These are phyloP conservation scores for Pichia heedii DNA, from an alignment of 805 yeast species.

Conservation along the genomic window DNA sequence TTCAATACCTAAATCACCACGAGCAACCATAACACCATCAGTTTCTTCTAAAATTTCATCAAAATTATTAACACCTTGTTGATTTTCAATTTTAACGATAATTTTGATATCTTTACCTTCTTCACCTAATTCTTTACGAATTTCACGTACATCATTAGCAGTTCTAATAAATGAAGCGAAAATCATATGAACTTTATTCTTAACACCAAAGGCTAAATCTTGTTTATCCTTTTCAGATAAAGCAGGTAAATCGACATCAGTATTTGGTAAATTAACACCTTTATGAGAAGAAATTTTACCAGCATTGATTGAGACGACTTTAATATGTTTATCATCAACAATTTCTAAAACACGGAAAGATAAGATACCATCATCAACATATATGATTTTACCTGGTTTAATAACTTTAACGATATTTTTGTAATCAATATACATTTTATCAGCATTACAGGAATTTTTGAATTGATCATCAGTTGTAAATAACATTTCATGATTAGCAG, in stretches of 20 bases:
- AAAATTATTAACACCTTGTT: slow-evolving; percentile 99
- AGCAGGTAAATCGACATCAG: slow-evolving; percentile 98
- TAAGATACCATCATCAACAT: slow-evolving; percentile 95
- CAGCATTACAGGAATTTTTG: slow-evolving; percentile 63
- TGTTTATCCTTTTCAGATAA: slow-evolving; percentile 91
- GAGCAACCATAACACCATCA: slow-evolving; percentile 99
- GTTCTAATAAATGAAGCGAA: slow-evolving; percentile 98
- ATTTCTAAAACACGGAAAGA: slow-evolving; percentile 88
- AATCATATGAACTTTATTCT: slow-evolving; percentile 95
- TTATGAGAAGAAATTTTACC: slow-evolving; percentile 96
- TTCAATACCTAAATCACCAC: slow-evolving; percentile 99
- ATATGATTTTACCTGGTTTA: slow-evolving; percentile 78
- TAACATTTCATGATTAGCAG: slow-evolving; percentile 81
- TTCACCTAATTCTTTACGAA: slow-evolving; percentile 93
- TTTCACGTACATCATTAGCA: slow-evolving; percentile 80
- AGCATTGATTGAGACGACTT: slow-evolving; percentile 83
- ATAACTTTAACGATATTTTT: slow-evolving; percentile 94
- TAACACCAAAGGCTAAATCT: slow-evolving; percentile 91
- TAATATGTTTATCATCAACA: slow-evolving; percentile 69
- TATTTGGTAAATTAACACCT: slow-evolving; percentile 98
- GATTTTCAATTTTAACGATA: slow-evolving; percentile 96
- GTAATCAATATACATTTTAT: slow-evolving; percentile 86
- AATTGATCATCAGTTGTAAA: slow-evolving; percentile 86
- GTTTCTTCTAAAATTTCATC: slow-evolving; percentile 91
- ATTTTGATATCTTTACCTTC: slow-evolving; percentile 95